Percentiles rank a stretch among this genome's conserved stretches.
Evolutionary conservation across 176 grass and related monocot genomes (phyloP).

Genomic region (Raddia guianensis): DNA sequence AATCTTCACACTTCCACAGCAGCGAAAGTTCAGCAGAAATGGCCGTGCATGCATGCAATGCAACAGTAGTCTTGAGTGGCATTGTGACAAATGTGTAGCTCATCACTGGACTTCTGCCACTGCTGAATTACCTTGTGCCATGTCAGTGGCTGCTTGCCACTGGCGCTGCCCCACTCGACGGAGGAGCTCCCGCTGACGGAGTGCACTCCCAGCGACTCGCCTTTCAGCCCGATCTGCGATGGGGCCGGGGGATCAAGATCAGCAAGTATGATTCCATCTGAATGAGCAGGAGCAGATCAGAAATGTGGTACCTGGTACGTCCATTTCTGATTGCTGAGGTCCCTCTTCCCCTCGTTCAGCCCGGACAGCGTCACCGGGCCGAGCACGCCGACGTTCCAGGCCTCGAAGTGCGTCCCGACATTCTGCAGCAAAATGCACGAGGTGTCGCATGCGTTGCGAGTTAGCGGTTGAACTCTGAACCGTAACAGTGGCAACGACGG

Average conservation of each 20-base stretch:
- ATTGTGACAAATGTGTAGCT: not conserved
- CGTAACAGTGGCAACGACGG: not conserved
- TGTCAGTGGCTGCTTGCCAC: constrained; percentile 61
- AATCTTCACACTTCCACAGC: no score
- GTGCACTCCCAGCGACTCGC: constrained; percentile 67
- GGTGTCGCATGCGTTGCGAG: not conserved
- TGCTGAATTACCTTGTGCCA: constrained; percentile 77
- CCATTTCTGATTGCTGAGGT: constrained; percentile 83
- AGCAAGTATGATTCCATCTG: not conserved
- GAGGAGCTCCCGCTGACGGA: constrained; percentile 67
- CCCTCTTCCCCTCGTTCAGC: constrained; percentile 81
- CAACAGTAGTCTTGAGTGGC: not conserved
- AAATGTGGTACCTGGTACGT: constrained; percentile 69
- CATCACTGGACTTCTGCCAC: not conserved
- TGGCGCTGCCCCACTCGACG: constrained; percentile 69
- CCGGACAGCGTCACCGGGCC: constrained; percentile 77
- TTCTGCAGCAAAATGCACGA: constrained; percentile 46
- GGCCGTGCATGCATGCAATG: not conserved
- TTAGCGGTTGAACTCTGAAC: not conserved
- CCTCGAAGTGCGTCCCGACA: constrained; percentile 75
- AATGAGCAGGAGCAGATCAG: not conserved
- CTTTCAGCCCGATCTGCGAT: constrained; percentile 66
- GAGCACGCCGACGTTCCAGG: constrained; percentile 92
- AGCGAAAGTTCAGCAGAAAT: not conserved
- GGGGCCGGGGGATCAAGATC: not conserved